phyloP scores from a whole-genome alignment of 208 protist species.

The Acanthamoeba lenticulata region DNA sequence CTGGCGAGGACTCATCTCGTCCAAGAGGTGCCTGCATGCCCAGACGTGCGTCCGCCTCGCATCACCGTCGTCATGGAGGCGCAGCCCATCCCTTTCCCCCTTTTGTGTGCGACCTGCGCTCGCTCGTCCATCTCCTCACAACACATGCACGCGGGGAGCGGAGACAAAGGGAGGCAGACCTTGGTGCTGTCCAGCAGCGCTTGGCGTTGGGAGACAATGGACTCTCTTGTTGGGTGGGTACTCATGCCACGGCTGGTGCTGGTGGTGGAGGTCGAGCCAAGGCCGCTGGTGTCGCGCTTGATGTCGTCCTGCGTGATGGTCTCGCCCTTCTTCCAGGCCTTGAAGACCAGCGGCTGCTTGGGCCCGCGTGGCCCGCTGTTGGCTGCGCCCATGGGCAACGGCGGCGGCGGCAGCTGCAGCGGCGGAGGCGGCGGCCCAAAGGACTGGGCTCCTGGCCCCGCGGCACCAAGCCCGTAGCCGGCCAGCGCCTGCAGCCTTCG shows the following conservation, averaged over 20 bases:
- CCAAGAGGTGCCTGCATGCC: neutral
- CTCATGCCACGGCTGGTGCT: too few relatives aligned
- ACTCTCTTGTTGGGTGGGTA: too few relatives aligned
- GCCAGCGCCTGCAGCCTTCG: neutral
- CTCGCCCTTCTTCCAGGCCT: neutral
- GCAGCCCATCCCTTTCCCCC: too few relatives aligned
- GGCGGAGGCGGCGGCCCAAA: too few relatives aligned
- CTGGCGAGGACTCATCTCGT: neutral
- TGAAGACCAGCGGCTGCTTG: neutral
- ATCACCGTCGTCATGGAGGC: too few relatives aligned
- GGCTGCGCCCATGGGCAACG: neutral
- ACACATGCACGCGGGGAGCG: too few relatives aligned
- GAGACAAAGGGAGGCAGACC: neutral
- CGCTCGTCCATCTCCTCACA: too few relatives aligned
- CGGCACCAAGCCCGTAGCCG: neutral
- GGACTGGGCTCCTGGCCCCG: neutral
- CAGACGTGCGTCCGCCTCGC: too few relatives aligned
- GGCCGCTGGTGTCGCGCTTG: neutral
- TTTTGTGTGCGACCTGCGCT: too few relatives aligned
- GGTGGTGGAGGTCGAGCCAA: neutral
- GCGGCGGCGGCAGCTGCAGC: neutral
- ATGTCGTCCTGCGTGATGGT: conserved; percentile 36
- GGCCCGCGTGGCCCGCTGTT: too few relatives aligned
- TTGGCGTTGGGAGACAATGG: neutral
- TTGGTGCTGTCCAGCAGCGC: neutral